phyloP scores from a whole-genome alignment of 139 green algal genomes.

The Chlorella sp. region DNA sequence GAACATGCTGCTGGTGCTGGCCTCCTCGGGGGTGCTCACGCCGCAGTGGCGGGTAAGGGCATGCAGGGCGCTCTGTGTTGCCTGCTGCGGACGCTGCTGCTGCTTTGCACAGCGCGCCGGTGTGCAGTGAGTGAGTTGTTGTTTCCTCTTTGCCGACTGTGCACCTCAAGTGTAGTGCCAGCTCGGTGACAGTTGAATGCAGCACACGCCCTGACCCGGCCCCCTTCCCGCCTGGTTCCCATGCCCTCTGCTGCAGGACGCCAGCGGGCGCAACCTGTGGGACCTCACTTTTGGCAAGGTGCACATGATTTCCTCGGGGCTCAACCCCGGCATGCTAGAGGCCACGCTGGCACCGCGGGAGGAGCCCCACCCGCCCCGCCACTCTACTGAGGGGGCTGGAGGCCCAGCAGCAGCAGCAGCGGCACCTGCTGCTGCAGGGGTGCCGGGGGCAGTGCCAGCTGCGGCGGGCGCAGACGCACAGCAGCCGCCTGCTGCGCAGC shows the following conservation, averaged over 20 bases:
- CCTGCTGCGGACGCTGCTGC: neutral
- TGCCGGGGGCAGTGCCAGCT: neutral
- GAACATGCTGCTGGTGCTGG: constrained; percentile 97
- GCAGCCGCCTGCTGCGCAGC: neutral
- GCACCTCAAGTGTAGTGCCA: too few relatives aligned
- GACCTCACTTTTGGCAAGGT: constrained; percentile 78
- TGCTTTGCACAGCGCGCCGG: too few relatives aligned
- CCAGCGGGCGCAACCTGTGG: constrained; percentile 72
- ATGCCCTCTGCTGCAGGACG: constrained; percentile 36
- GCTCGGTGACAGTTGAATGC: too few relatives aligned
- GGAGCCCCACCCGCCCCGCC: neutral
- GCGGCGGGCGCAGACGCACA: neutral
- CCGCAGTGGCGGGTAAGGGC: constrained; percentile 53
- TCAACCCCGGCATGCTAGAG: constrained; percentile 63
- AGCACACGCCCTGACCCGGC: too few relatives aligned
- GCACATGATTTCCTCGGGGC: constrained; percentile 59
- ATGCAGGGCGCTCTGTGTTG: neutral
- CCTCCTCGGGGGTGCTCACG: constrained; percentile 65
- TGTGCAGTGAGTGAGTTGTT: too few relatives aligned
- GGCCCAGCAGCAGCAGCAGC: neutral
- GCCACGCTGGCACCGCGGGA: constrained; percentile 1
- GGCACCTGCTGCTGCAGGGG: too few relatives aligned
- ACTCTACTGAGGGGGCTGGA: neutral
- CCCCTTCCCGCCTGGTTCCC: too few relatives aligned
- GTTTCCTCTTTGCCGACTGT: too few relatives aligned